Conservation (phyloP, 495 filamentous ascomycete genomes). For the Hypoxylon rickii region DNA sequence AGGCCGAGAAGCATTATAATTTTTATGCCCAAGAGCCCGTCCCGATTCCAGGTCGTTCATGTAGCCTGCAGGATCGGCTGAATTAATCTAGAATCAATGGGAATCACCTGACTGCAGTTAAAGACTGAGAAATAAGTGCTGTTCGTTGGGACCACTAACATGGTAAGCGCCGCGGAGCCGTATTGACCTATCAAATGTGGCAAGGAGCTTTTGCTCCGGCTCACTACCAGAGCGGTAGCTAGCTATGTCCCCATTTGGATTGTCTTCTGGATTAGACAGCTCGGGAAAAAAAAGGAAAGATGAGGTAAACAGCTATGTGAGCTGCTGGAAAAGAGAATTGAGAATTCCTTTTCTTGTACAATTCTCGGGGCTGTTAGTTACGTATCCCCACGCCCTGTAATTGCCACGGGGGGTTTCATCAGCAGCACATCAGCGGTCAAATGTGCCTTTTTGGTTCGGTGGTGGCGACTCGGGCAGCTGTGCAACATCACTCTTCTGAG, state of each 20-base stretch:
- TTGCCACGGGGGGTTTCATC: conserved; percentile 40
- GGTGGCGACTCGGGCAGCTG: conserved; percentile 30
- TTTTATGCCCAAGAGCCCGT: conserved; percentile 1
- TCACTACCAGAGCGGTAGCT: conserved; percentile 29
- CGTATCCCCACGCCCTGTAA: conserved; percentile 40
- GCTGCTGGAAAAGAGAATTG: conserved; percentile 36
- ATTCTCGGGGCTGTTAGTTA: conserved; percentile 24
- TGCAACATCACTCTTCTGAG: conserved; percentile 24
- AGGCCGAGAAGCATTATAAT: background rate
- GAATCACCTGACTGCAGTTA: conserved; percentile 24
- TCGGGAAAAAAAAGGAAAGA: conserved; percentile 33
- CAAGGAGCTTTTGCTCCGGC: conserved; percentile 46
- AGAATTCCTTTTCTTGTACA: conserved; percentile 23
- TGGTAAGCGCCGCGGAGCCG: conserved; percentile 42
- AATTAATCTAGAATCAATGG: conserved; percentile 23
- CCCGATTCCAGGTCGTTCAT: conserved; percentile 8
- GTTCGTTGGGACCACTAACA: conserved; percentile 29
- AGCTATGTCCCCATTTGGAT: conserved; percentile 33
- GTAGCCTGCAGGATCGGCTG: conserved; percentile 16
- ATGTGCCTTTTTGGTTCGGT: conserved; percentile 26
- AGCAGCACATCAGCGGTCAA: conserved; percentile 28
- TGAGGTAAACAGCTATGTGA: conserved; percentile 26
- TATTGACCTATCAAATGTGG: conserved; percentile 38
- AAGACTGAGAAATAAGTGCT: conserved; percentile 13
- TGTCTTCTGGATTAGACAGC: conserved; percentile 34